These are phyloP conservation scores for Toxoplasma gondii DNA, from an alignment of 169 alveolate species.

Conservation along the genomic window DNA sequence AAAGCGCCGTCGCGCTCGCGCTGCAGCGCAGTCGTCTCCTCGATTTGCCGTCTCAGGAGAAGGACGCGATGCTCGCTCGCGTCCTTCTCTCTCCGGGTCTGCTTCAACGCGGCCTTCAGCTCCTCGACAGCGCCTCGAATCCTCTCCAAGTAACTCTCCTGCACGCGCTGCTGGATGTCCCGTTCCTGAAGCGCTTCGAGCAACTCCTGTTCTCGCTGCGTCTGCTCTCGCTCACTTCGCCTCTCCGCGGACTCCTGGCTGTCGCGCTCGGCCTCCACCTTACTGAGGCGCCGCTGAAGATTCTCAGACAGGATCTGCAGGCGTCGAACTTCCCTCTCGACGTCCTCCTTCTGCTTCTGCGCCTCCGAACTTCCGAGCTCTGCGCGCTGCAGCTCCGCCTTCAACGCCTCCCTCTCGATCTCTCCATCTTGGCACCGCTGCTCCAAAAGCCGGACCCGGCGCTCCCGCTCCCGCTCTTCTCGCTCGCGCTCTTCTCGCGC, in stretches of 20 bases:
- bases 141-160: not conserved
- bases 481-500: not conserved
- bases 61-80: not conserved
- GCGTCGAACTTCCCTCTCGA: constrained; percentile 14
- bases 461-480: not conserved
- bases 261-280: not conserved
- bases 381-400: constrained; percentile 26
- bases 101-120: constrained; percentile 2
- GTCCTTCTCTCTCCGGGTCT: constrained; percentile 18
- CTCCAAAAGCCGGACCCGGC: not conserved
- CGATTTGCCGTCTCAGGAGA: not conserved
- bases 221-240: not conserved
- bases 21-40: not conserved
- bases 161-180: constrained; percentile 1
- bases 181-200: not conserved
- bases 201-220: not conserved
- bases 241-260: not conserved
- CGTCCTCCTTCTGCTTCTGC: not conserved
- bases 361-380: not conserved
- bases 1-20: not conserved
- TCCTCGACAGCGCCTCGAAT: constrained; percentile 3
- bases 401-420: constrained; percentile 14
- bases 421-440: not conserved
- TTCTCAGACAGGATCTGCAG: not conserved
- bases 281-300: not conserved